Evolutionary conservation across 768 basidiomycete genomes (phyloP).

Genomic region (Leccinum incarnatum): DNA sequence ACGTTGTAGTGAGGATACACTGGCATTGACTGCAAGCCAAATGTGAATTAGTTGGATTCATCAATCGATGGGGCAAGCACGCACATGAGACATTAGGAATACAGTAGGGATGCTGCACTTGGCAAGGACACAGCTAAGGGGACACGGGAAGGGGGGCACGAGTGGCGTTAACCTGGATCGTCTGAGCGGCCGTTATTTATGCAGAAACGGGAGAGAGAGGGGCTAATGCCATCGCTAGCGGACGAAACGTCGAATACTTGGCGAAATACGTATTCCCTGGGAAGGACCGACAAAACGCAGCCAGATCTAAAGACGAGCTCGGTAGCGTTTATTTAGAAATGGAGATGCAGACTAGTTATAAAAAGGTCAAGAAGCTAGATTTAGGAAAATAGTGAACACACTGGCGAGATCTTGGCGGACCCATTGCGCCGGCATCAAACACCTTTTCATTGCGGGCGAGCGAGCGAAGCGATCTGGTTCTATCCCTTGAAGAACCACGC

Average conservation of each 20-base stretch:
- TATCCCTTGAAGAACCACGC: constrained; percentile 6
- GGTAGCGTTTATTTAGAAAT: constrained; percentile 33
- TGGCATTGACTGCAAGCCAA: constrained; percentile 11
- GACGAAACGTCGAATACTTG: constrained; percentile 27
- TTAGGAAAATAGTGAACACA: constrained; percentile 21
- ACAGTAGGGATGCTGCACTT: constrained; percentile 1
- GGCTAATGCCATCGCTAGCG: constrained; percentile 19
- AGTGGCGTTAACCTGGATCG: constrained; percentile 1
- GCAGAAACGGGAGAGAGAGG: constrained; percentile 17
- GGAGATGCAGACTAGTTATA: constrained; percentile 17
- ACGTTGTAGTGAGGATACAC: constrained; percentile 10
- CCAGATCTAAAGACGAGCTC: constrained; percentile 13
- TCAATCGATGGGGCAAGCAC: constrained; percentile 1
- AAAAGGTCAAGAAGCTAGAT: constrained; percentile 25
- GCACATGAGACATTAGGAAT: constrained; percentile 26
- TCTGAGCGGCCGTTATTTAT: constrained; percentile 30
- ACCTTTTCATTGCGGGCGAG: constrained; percentile 13
- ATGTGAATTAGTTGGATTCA: background rate
- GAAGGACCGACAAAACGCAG: constrained; percentile 26
- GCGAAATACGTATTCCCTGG: constrained; percentile 33
- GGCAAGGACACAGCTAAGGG: constrained; percentile 1
- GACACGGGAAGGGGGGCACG: constrained; percentile 11
- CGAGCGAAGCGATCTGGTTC: constrained; percentile 17
- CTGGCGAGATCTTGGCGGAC: constrained; percentile 8
- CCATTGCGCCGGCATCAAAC: constrained; percentile 24